A percentile compares a stretch with the other conserved stretches of the same genome.
These are phyloP conservation scores for Xylaria sp. DNA, from an alignment of 2,329 filamentous ascomycete genomes.

Conservation along the genomic window DNA sequence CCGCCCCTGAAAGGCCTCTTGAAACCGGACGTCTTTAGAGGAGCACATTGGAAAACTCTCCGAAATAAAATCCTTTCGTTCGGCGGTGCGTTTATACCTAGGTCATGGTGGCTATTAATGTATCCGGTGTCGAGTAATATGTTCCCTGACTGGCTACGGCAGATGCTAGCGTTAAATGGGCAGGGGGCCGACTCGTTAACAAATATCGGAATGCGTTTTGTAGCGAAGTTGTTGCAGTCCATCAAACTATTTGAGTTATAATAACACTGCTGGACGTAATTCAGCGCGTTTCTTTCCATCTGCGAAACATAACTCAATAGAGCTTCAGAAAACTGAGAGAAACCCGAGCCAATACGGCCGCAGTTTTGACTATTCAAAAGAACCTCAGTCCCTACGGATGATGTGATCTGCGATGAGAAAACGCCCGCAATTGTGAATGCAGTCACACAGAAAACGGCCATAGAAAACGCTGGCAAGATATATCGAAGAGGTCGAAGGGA, in stretches of 20 bases:
- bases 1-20: not conserved
- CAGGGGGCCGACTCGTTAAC: not conserved
- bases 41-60: conserved; percentile 11
- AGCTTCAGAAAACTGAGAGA: no score
- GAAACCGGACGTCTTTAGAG: conserved; percentile 4
- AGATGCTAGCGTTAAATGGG: conserved; percentile 9
- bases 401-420: conserved; percentile 20
- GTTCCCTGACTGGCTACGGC: not conserved
- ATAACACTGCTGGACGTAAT: conserved; percentile 29
- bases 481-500: not conserved
- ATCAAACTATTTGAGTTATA: not conserved
- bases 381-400: not conserved
- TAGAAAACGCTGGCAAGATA: not conserved
- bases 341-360: not conserved
- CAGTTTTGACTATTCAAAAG: not conserved
- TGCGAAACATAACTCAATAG: not conserved
- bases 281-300: conserved; percentile 2
- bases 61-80: conserved; percentile 13
- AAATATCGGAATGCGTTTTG: conserved; percentile 3
- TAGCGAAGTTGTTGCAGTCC: conserved; percentile 9
- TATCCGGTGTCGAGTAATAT: conserved; percentile 12
- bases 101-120: conserved; percentile 11
- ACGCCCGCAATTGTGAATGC: conserved; percentile 14
- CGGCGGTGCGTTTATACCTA: conserved; percentile 18
- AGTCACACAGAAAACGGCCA: not conserved